Evolutionary conservation across 305 asterid genomes (phyloP).

Genomic region (Fraxinus velutina): DNA sequence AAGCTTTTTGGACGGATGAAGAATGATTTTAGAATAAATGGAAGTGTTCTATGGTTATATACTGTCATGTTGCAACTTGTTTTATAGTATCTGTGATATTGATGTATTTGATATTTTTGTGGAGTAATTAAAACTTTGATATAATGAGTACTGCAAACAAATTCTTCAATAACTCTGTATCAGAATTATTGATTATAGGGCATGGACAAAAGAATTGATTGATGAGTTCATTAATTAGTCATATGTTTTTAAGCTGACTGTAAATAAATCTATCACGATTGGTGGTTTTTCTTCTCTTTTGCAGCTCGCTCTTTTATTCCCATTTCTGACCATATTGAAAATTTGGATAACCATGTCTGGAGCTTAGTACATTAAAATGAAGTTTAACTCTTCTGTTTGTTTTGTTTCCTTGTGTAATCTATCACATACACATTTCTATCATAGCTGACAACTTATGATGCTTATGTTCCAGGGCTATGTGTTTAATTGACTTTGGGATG

Average conservation of each 20-base stretch:
- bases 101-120: not conserved
- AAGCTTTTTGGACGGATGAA: not conserved
- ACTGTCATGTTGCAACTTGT: not conserved
- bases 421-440: not conserved
- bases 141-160: not conserved
- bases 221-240: not conserved
- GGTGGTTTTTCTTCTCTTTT: not conserved
- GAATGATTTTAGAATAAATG: not conserved
- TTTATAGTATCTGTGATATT: not conserved
- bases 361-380: not conserved
- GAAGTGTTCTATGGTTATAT: not conserved
- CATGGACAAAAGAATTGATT: not conserved
- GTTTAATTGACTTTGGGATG: slow-evolving; percentile 50
- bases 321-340: not conserved
- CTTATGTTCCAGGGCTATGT: slow-evolving; percentile 40
- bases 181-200: not conserved
- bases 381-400: not conserved
- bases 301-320: not conserved
- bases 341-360: not conserved
- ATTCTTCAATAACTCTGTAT: not conserved
- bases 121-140: not conserved
- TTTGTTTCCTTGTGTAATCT: not conserved
- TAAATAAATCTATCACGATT: not conserved
- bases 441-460: not conserved
- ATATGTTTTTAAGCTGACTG: not conserved